Evolutionary conservation across 2,329 filamentous ascomycete species (phyloP), one percentile per base, ranked within the genome.

Genomic region (Diplocarpon mali): DNA sequence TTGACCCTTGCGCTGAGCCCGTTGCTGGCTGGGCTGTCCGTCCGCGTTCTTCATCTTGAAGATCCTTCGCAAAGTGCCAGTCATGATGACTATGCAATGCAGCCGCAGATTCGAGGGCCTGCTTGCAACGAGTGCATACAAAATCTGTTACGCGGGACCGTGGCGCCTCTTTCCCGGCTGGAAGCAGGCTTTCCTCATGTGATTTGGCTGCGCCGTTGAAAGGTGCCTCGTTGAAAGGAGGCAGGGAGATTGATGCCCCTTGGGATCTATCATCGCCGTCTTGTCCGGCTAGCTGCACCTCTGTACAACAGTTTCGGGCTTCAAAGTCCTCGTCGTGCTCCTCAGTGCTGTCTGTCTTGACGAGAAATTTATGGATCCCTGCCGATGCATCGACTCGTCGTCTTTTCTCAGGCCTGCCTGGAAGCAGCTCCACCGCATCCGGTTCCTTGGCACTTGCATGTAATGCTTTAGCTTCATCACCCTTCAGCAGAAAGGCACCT

Each of bases 61-160:
- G 71, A 55, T 90, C 84, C 65, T 85, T 86, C 37, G 92, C 92
- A 65, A 95, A 83, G 65, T 98, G 92, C 82, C 89, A 96, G 63
- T 98, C 92, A 43, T 82, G 71, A 62, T 98, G 92, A 64, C 85
- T 89, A 53, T 80, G 74, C 38, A 78, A 60, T 54, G 74, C 72
- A 45, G 81, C 75, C 20, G 68, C 60, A 32, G 70, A 67, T 11
- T 71, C 68, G 29, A 92, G 68, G n/a, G 62, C 60, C 56, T 73
- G 71, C 47, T 73, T 71, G 63, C 88, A 95, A 50, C 77, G 76
- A 40, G 68, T 60, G 62, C 87, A 94, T 34, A 63, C 56, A 55
- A 69, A 65, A 35, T 65, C 58, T 31, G 58, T 61, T 51, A 64
- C 62, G 56, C 60, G 57, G 43, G 53, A 52, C 53, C 65, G 62